Base-by-base conservation (phyloP, 75 land plant genomes). In the Sequoia sempervirens region DNA sequence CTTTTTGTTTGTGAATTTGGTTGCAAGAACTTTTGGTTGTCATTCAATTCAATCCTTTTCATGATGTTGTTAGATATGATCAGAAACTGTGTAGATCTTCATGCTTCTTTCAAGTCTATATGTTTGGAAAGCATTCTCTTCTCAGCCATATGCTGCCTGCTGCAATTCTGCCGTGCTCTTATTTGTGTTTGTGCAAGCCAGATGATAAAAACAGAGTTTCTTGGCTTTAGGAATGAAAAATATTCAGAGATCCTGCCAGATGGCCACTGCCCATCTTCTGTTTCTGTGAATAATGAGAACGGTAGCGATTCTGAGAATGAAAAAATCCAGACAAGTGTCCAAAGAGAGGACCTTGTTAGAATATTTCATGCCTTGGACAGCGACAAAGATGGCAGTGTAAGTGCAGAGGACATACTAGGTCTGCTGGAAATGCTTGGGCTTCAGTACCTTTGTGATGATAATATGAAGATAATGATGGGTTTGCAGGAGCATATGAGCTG, bases 391-490 rank as follows among this genome's bases (percentile, higher is more conserved):
- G 80, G 80, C 17, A n/a, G 40, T 1, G 52, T 78, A 12, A 45
- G 52, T 78, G 52, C 32, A 26, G 46, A 78, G 28, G 80, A 78
- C 52, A 4, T 78, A 78, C 30, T 7, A 11, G 80, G 80, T 11
- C 46, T 78, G 14, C 32, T 78, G 50, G 30, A 45, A n/a, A 78
- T 26, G 28, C 30, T 78, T 78, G 52, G 47, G 30, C 45, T 78
- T 4, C 50, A 8, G 8, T 78, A 45, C 30, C 1, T 78, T 12
- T 78, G 30, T 78, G 80, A 78, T 45, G 80, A 78, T 78, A n/a
- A 45, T n/a, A 78, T 78, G 46, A 78, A 78, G 46, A 78, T 26
- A 15, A n/a, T n/a, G 50, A 78, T 78, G 80, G 80, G 30, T n/a
- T 78, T n/a, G 3, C 80, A 38, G 52, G 80, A n/a, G 15, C 32